Conservation (phyloP, 2,329 filamentous ascomycete genomes). For the Sphaceloma murrayae region DNA sequence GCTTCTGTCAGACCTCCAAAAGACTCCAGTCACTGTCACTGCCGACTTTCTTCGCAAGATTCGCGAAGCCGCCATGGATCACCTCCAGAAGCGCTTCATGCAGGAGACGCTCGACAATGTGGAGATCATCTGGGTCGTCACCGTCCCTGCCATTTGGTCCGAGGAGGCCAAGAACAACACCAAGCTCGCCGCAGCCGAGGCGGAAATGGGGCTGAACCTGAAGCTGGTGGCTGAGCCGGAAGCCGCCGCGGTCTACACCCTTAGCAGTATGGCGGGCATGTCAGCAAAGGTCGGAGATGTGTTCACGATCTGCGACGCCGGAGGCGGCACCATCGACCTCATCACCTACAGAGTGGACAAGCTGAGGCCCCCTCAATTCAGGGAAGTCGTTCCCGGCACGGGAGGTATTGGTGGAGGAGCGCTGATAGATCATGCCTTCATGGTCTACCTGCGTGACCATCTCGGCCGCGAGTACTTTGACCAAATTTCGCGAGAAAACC, state of each 20-base stretch:
- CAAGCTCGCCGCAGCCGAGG: slow-evolving; percentile 63
- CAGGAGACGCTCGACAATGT: neutral
- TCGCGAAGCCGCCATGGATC: neutral
- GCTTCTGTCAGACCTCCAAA: slow-evolving; percentile 63
- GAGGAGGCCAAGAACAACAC: slow-evolving; percentile 77
- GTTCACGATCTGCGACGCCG: slow-evolving; percentile 49
- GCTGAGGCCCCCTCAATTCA: slow-evolving; percentile 45
- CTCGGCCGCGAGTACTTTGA: slow-evolving; percentile 43
- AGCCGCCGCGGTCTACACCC: slow-evolving; percentile 46
- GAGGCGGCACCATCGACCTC: slow-evolving; percentile 57
- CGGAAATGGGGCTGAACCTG: slow-evolving; percentile 66
- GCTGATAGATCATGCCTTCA: slow-evolving; percentile 63
- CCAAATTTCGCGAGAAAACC: slow-evolving; percentile 67
- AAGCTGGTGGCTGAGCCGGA: slow-evolving; percentile 68
- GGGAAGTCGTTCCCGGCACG: slow-evolving; percentile 71
- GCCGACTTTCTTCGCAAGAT: slow-evolving; percentile 71
- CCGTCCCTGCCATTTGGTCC: slow-evolving; percentile 46
- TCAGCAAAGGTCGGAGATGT: slow-evolving; percentile 58
- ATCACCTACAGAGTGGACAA: slow-evolving; percentile 65
- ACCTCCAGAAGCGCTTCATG: neutral
- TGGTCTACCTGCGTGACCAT: slow-evolving; percentile 57
- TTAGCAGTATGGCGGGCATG: slow-evolving; percentile 70
- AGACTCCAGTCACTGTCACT: slow-evolving; percentile 69
- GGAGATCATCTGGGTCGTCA: neutral
- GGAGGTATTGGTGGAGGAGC: slow-evolving; percentile 69